Conservation (phyloP, 805 yeast species). For the Grigorovia transvaalensis region DNA sequence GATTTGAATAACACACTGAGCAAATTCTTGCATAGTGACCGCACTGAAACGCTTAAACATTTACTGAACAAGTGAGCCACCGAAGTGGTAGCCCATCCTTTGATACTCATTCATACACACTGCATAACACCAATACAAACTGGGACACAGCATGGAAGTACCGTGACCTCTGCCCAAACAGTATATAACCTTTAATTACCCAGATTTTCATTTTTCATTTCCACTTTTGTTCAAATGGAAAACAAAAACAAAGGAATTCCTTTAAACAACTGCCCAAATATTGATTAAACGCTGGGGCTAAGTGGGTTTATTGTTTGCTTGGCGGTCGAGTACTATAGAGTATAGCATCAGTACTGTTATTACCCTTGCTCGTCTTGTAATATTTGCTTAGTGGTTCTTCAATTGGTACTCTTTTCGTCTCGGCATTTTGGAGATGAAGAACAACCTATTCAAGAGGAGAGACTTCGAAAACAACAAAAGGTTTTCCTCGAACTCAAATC, state of each 20-base stretch:
- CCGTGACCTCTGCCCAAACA: too few species aligned
- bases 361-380: too few species aligned
- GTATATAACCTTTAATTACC: background rate
- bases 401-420: background rate
- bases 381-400: too few species aligned
- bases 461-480: conserved; percentile 1
- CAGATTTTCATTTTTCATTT: background rate
- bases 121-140: background rate
- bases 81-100: background rate
- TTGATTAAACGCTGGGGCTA: background rate
- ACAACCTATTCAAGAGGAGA: conserved; percentile 5
- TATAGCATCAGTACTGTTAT: too few species aligned
- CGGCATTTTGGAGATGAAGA: background rate
- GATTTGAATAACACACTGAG: background rate
- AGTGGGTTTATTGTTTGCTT: background rate
- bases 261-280: background rate
- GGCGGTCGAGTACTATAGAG: background rate
- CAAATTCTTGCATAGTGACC: background rate
- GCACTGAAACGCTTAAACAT: background rate
- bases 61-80: background rate
- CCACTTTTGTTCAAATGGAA: background rate
- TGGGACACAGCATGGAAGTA: too few species aligned
- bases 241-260: background rate
- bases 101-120: background rate
- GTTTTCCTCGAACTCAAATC: background rate